A percentile compares a stretch with the other conserved stretches of the same genome.
Conservation (phyloP, 2,329 filamentous ascomycete genomes). For the Ploettnerulaceae sp. region DNA sequence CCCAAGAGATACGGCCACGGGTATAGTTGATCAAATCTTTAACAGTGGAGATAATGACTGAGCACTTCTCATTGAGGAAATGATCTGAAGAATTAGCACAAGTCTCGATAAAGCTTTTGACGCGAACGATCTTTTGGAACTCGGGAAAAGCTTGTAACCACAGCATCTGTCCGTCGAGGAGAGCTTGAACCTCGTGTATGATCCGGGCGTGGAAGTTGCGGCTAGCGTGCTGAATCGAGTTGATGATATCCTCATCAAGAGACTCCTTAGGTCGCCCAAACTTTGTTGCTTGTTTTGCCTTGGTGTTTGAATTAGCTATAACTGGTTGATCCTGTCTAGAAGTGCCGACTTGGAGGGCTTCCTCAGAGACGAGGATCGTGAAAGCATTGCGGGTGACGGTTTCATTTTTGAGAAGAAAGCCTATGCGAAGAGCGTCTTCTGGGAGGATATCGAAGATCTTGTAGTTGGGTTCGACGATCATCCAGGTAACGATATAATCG, state of each 20-base stretch:
- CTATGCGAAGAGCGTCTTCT: slow-evolving; percentile 56
- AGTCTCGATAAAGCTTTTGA: slow-evolving; percentile 3
- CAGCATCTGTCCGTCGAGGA: slow-evolving; percentile 35
- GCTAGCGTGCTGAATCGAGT: slow-evolving; percentile 55
- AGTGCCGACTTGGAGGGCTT: slow-evolving; percentile 41
- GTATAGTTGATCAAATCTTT: slow-evolving; percentile 13
- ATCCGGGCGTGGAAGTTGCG: slow-evolving; percentile 48
- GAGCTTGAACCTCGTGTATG: slow-evolving; percentile 31
- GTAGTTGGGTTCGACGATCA: slow-evolving; percentile 49
- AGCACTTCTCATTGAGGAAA: neutral
- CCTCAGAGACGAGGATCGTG: slow-evolving; percentile 57
- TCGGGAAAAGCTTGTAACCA: slow-evolving; percentile 36
- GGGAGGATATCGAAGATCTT: slow-evolving; percentile 59
- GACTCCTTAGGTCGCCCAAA: slow-evolving; percentile 46
- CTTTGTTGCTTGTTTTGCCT: slow-evolving; percentile 24
- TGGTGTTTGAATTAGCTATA: neutral
- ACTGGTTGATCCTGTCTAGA: neutral
- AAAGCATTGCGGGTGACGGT: slow-evolving; percentile 47
- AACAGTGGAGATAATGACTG: neutral
- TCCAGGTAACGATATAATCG: slow-evolving; percentile 53
- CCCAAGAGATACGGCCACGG: slow-evolving; percentile 14
- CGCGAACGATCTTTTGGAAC: slow-evolving; percentile 29
- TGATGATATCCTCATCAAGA: slow-evolving; percentile 50
- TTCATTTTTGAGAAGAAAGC: slow-evolving; percentile 41
- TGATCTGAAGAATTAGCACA: neutral